Conservation (phyloP, 2,329 filamentous ascomycete species). For the Ophiobolus disseminans region DNA sequence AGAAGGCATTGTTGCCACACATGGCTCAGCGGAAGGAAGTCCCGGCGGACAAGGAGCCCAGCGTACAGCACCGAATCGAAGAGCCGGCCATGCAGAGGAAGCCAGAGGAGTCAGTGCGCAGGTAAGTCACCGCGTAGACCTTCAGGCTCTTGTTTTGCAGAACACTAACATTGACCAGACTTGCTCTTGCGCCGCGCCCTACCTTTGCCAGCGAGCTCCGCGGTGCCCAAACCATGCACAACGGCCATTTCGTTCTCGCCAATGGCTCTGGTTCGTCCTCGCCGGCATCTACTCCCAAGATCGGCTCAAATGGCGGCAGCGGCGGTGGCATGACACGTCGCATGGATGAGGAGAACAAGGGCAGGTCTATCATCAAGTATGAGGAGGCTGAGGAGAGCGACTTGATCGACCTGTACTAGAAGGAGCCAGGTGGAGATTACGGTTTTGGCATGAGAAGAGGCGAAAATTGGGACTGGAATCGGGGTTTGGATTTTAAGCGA, state of each 20-base stretch:
- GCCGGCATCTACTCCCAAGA: neutral
- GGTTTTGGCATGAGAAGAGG: too few relatives aligned
- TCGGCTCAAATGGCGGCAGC: neutral
- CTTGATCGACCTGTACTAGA: conserved; percentile 22
- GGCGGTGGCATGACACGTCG: neutral
- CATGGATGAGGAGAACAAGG: conserved; percentile 3
- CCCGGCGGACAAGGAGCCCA: too few relatives aligned
- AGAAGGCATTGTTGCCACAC: too few relatives aligned
- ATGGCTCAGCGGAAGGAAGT: too few relatives aligned
- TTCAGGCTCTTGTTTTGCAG: too few relatives aligned
- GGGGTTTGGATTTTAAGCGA: too few relatives aligned
- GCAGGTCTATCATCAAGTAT: conserved; percentile 1
- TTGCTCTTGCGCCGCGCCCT: conserved; percentile 3
- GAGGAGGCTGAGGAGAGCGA: conserved; percentile 9
- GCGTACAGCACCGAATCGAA: neutral
- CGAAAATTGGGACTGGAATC: too few relatives aligned
- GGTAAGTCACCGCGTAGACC: conserved; percentile 6
- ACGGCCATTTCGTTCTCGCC: conserved; percentile 19
- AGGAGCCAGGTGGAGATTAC: too few relatives aligned
- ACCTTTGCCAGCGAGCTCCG: conserved; percentile 19
- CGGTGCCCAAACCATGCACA: conserved; percentile 2
- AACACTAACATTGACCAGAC: neutral
- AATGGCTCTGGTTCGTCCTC: conserved; percentile 6
- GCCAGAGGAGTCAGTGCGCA: conserved; percentile 6
- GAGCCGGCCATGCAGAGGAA: neutral